phyloP scores from a whole-genome alignment of 2,329 filamentous ascomycete genomes.

The Colletotrichum zoysiae region DNA sequence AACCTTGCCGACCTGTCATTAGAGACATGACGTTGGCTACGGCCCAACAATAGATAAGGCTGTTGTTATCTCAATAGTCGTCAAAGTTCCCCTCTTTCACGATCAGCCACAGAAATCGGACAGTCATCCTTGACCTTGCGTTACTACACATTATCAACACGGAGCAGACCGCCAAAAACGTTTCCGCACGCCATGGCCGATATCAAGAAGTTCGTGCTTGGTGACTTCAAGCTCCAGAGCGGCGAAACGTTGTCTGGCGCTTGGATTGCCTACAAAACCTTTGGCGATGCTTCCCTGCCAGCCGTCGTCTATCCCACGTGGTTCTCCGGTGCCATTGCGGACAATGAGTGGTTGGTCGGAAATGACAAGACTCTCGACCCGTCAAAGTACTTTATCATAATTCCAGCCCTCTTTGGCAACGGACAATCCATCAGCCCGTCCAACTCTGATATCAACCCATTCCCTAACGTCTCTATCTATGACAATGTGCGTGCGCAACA shows the following conservation, averaged over 20 bases:
- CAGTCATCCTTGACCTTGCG: not conserved
- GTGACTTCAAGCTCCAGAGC: constrained; percentile 75
- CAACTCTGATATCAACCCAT: constrained; percentile 55
- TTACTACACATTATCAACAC: too few relatives aligned
- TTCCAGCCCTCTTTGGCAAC: constrained; percentile 65
- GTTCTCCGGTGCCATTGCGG: constrained; percentile 72
- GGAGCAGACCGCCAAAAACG: not conserved
- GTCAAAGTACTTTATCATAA: constrained; percentile 61
- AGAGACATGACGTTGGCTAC: not conserved
- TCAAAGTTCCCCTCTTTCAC: not conserved
- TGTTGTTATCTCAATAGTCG: not conserved
- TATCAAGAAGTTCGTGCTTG: constrained; percentile 66
- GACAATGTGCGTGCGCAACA: constrained; percentile 67
- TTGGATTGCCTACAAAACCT: constrained; percentile 82
- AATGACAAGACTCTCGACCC: constrained; percentile 74
- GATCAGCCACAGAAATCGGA: not conserved
- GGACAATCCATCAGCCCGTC: constrained; percentile 67
- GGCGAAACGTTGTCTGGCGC: constrained; percentile 73
- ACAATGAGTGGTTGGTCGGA: constrained; percentile 82
- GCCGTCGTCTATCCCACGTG: constrained; percentile 83
- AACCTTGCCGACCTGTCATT: not conserved
- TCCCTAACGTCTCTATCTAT: constrained; percentile 60
- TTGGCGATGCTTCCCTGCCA: constrained; percentile 72
- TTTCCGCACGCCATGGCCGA: constrained; percentile 14
- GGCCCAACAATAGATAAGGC: not conserved